Percentiles rank a stretch among this genome's conserved stretches.
Evolutionary conservation across 192 early-diverging fungal genomes (phyloP).

Genomic region (Nowakowskiella sp.): DNA sequence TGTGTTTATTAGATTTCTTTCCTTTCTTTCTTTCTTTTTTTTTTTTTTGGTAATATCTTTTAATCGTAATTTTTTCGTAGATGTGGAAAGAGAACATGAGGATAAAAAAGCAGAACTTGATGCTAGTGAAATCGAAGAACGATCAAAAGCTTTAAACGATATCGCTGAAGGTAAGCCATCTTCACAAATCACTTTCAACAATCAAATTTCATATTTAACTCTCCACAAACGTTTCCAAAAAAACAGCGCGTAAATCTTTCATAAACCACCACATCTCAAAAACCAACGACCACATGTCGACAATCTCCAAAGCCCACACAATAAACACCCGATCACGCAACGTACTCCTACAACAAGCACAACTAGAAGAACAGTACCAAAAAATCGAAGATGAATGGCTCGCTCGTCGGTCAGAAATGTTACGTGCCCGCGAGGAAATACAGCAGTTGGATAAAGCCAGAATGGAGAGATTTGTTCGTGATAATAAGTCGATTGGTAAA

Average conservation of each 20-base stretch:
- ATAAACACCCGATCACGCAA: constrained; percentile 14
- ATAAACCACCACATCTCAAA: constrained; percentile 13
- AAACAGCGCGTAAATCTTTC: constrained; percentile 22
- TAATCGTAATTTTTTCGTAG: background rate
- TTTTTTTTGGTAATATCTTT: background rate
- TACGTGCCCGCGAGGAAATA: constrained; percentile 20
- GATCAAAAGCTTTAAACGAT: constrained; percentile 21
- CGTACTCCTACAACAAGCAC: background rate
- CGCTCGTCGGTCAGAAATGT: constrained; percentile 29
- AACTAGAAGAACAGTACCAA: constrained; percentile 17
- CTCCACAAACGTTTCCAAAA: constrained; percentile 6
- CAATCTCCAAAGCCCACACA: constrained; percentile 17
- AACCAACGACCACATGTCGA: constrained; percentile 9
- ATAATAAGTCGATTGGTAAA: background rate
- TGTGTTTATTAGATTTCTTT: background rate
- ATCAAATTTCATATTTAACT: background rate
- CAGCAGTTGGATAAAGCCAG: constrained; percentile 16
- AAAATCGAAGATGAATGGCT: constrained; percentile 40
- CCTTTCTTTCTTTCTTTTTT: background rate
- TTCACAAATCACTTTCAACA: constrained; percentile 1
- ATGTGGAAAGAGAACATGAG: constrained; percentile 25
- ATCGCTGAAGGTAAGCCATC: constrained; percentile 36
- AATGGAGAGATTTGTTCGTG: background rate
- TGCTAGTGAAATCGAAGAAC: constrained; percentile 32
- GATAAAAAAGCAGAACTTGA: constrained; percentile 21